These are phyloP conservation scores for Microstroma glucosiphilum DNA, from an alignment of 1,284 basidiomycete genomes.

Conservation along the genomic window DNA sequence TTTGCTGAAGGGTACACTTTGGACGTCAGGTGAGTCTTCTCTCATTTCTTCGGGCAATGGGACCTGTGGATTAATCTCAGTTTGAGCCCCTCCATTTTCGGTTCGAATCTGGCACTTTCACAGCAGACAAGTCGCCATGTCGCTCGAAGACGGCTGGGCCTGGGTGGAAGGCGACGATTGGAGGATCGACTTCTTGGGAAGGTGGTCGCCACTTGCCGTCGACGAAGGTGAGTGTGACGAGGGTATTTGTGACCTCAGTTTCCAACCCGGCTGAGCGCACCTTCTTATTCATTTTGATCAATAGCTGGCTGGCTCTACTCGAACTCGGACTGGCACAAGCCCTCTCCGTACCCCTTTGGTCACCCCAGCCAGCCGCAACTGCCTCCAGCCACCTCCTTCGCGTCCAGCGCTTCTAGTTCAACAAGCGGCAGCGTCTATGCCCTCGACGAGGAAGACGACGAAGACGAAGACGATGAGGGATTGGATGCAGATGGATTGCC, in stretches of 20 bases:
- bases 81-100: background rate
- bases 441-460: background rate
- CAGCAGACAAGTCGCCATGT: constrained; percentile 39
- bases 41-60: background rate
- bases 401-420: too few relatives aligned
- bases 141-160: constrained; percentile 40
- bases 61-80: background rate
- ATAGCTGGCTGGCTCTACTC: constrained; percentile 46
- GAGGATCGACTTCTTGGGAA: constrained; percentile 49
- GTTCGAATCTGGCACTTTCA: constrained; percentile 4
- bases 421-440: background rate
- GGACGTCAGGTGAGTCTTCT: constrained; percentile 4
- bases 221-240: constrained; percentile 17
- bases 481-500: background rate
- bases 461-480: background rate
- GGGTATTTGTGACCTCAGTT: too few relatives aligned
- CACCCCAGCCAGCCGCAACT: constrained; percentile 14
- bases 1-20: constrained; percentile 4
- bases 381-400: constrained; percentile 4
- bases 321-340: constrained; percentile 43
- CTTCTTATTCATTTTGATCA: too few relatives aligned
- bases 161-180: constrained; percentile 47
- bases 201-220: constrained; percentile 44
- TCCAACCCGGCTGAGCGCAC: too few relatives aligned
- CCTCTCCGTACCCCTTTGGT: constrained; percentile 44